A percentile compares a stretch with the other conserved stretches of the same genome.
phyloP scores from a whole-genome alignment of 2,329 filamentous ascomycete species.

The Ustilaginoidea virens region DNA sequence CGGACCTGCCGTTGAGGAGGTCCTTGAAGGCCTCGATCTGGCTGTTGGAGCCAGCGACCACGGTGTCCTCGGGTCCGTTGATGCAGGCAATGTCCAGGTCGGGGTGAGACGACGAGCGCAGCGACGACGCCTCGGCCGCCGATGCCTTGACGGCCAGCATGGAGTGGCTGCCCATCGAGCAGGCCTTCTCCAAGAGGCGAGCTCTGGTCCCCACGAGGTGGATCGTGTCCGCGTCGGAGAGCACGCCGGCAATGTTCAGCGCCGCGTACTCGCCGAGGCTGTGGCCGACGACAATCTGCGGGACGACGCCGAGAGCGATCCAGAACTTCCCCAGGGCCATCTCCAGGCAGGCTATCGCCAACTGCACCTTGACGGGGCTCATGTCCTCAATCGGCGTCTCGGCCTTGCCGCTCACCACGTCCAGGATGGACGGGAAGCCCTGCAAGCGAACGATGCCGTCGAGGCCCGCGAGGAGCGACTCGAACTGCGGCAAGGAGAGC shows the following conservation, averaged over 20 bases:
- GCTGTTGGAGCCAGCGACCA: slow-evolving; percentile 14
- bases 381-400: slow-evolving; percentile 7
- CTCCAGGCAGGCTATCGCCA: slow-evolving; percentile 22
- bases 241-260: slow-evolving; percentile 52
- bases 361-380: slow-evolving; percentile 15
- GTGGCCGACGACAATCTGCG: slow-evolving; percentile 41
- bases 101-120: slow-evolving; percentile 3
- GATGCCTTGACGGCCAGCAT: slow-evolving; percentile 35
- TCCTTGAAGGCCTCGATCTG: slow-evolving; percentile 3
- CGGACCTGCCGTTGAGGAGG: slow-evolving; percentile 1
- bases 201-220: slow-evolving; percentile 56
- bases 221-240: slow-evolving; percentile 56
- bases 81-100: slow-evolving; percentile 33
- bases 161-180: slow-evolving; percentile 48
- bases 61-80: slow-evolving; percentile 45
- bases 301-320: slow-evolving; percentile 31
- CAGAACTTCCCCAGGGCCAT: slow-evolving; percentile 26
- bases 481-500: slow-evolving; percentile 16
- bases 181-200: slow-evolving; percentile 46
- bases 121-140: slow-evolving; percentile 27
- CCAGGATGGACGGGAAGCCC: slow-evolving; percentile 22
- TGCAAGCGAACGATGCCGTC: slow-evolving; percentile 15
- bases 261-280: slow-evolving; percentile 63
- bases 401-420: slow-evolving; percentile 26
- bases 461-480: slow-evolving; percentile 16